Base-by-base conservation (phyloP, 768 basidiomycete genomes). In the Roridomyces roridus region DNA sequence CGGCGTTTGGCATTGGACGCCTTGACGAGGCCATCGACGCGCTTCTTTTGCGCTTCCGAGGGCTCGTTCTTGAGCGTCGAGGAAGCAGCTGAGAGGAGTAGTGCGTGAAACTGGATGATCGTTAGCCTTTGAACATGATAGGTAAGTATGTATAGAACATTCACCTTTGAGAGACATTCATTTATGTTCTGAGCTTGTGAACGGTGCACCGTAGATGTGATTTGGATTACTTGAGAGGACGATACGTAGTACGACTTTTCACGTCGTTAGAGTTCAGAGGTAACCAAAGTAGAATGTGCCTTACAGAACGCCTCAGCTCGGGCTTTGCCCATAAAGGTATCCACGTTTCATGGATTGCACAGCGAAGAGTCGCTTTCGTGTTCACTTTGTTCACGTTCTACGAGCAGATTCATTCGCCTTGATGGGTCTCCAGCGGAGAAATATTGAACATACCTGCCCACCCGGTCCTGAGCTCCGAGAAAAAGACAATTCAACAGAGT, bases 331-430 rank as follows among this genome's bases (percentile, higher is more conserved):
- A 92, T 2, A 59, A 48, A 6, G 91, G 91, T 46, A 92, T 86
- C 90, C 90, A 92, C 1, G 71, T 50, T 2, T 80, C 74, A 46
- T 85, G 74, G 8, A 91, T 46, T 7, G 78, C 69, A 63, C 88
- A 90, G 36, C 87, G 78, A 17, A 88, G 63, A 0, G 84, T 87
- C 0, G 83, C 89, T 68, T 93, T 93, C 14, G 92, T 93, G 55
- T 91, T 92, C n/a, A 93, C 82, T 73, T 92, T 94, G 67, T 94
- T 94, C 35, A 94, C 92, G 62, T 94, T 91, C 90, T 93, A 63
- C 14, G 14, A 31, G 6, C 17, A 47, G 44, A 28, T 43, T 50
- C 43, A 42, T 68, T 72, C 5, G 87, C 83, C 91, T 91, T 92
- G 2, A 59, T 47, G 6, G 91, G 91, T 46, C 92, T 86, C 90